Conservation (phyloP, 495 filamentous ascomycete species). For the Venustampulla echinocandica region DNA sequence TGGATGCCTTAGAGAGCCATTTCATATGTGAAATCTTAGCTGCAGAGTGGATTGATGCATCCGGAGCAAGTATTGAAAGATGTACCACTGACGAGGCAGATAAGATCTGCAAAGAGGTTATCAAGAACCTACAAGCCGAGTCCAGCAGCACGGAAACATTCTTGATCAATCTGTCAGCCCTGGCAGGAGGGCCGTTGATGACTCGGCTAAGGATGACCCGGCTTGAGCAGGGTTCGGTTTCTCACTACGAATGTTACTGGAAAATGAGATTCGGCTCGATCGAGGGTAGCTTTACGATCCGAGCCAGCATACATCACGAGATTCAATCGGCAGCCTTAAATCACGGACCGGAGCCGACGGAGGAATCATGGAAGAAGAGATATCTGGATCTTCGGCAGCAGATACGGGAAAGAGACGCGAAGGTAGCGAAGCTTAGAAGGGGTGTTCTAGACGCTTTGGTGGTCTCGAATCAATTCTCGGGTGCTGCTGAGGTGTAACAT, state of each 20-base stretch:
- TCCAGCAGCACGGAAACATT: slow-evolving; percentile 38
- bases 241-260: slow-evolving; percentile 37
- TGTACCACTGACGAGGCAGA: slow-evolving; percentile 39
- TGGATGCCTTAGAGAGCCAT: slow-evolving; percentile 35
- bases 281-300: slow-evolving; percentile 35
- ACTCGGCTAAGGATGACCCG: slow-evolving; percentile 30
- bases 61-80: slow-evolving; percentile 26
- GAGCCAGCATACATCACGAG: slow-evolving; percentile 38
- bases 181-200: slow-evolving; percentile 41
- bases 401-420: slow-evolving; percentile 27
- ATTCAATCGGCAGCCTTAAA: slow-evolving; percentile 19
- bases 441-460: slow-evolving; percentile 20
- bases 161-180: slow-evolving; percentile 42
- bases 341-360: slow-evolving; percentile 10
- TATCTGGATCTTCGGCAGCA: slow-evolving; percentile 22
- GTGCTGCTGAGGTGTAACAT: not conserved
- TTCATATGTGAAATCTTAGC: slow-evolving; percentile 35
- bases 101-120: slow-evolving; percentile 35
- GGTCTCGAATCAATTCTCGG: slow-evolving; percentile 12
- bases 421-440: slow-evolving; percentile 17
- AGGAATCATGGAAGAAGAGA: slow-evolving; percentile 18
- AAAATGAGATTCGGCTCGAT: slow-evolving; percentile 36
- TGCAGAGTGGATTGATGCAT: slow-evolving; percentile 35
- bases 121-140: slow-evolving; percentile 35
- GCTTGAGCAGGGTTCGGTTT: slow-evolving; percentile 28